phyloP scores from a whole-genome alignment of 257 asterid genomes.

The Nicotiana tomentosiformis region DNA sequence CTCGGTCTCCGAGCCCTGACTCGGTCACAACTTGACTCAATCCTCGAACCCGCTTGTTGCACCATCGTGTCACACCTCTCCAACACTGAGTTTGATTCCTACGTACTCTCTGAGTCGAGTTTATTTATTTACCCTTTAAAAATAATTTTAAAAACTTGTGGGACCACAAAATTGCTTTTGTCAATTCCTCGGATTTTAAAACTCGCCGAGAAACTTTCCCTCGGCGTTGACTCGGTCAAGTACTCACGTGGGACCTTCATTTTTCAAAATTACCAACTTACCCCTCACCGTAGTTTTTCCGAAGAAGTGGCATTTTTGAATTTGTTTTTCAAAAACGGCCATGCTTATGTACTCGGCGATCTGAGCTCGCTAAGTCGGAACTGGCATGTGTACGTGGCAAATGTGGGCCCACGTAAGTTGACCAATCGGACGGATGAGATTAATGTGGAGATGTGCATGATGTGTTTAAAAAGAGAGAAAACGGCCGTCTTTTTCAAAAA shows the following conservation, averaged over 20 bases:
- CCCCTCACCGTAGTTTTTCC: slow-evolving; percentile 43
- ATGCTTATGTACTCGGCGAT: slow-evolving; percentile 26
- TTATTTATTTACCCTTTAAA: slow-evolving; percentile 35
- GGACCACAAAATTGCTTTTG: slow-evolving; percentile 35
- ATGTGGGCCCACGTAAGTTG: neutral
- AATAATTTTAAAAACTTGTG: slow-evolving; percentile 42
- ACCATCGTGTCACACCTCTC: slow-evolving; percentile 39
- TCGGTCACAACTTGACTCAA: slow-evolving; percentile 28
- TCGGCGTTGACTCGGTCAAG: slow-evolving; percentile 19
- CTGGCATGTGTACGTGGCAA: slow-evolving; percentile 45
- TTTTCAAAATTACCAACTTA: slow-evolving; percentile 26
- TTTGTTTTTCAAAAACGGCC: slow-evolving; percentile 16
- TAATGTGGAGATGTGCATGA: slow-evolving; percentile 45
- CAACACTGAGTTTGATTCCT: slow-evolving; percentile 36
- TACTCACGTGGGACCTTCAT: slow-evolving; percentile 44
- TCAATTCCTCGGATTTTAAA: slow-evolving; percentile 29
- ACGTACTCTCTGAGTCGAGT: slow-evolving; percentile 47
- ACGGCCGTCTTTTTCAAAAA: slow-evolving; percentile 32
- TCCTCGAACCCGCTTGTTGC: slow-evolving; percentile 44
- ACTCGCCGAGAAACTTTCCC: slow-evolving; percentile 25
- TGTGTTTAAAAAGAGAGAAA: slow-evolving; percentile 29
- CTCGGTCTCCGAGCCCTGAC: slow-evolving; percentile 31
- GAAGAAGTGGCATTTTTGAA: slow-evolving; percentile 37
- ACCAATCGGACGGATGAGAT: neutral
- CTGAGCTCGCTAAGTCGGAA: slow-evolving; percentile 14